phyloP scores from a whole-genome alignment of 2,329 filamentous ascomycete genomes.

The Trichophyton verrucosum region DNA sequence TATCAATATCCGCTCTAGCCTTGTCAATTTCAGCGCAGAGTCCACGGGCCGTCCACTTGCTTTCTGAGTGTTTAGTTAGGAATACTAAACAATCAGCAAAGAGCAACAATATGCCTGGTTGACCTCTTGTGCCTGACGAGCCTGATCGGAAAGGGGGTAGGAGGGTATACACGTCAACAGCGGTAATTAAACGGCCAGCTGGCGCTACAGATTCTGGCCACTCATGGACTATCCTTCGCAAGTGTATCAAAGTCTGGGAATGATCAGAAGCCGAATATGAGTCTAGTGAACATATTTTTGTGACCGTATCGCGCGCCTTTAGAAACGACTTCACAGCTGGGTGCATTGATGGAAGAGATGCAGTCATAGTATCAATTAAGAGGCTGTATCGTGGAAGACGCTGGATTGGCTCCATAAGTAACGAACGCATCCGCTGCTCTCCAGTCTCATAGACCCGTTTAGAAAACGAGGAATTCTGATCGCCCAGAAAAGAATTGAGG shows the following conservation, averaged over 20 bases:
- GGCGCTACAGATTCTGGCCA: conserved; percentile 65
- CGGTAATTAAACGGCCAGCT: conserved; percentile 65
- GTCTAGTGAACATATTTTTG: conserved; percentile 92
- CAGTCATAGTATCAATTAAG: conserved; percentile 89
- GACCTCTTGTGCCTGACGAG: conserved; percentile 29
- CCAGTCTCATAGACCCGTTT: conserved; percentile 69
- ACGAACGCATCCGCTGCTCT: conserved; percentile 79
- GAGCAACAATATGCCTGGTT: conserved; percentile 60
- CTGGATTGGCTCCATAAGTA: conserved; percentile 93
- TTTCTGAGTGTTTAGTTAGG: conserved; percentile 55
- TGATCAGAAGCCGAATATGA: conserved; percentile 53
- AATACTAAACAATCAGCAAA: conserved; percentile 74
- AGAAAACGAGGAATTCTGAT: conserved; percentile 70
- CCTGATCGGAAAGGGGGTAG: conserved; percentile 54
- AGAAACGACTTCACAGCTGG: conserved; percentile 72
- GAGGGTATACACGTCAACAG: conserved; percentile 67
- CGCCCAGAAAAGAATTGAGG: conserved; percentile 62
- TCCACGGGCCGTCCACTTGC: conserved; percentile 58
- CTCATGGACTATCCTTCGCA: conserved; percentile 62
- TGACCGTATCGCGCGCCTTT: conserved; percentile 83
- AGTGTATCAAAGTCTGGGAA: conserved; percentile 57
- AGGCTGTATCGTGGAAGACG: conserved; percentile 86
- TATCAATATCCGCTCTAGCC: conserved; percentile 28
- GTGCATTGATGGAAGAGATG: conserved; percentile 72
- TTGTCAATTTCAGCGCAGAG: conserved; percentile 77